These are phyloP conservation scores for Geotrichum aggregatum DNA, from an alignment of 1,139 yeast genomes.

Conservation along the genomic window DNA sequence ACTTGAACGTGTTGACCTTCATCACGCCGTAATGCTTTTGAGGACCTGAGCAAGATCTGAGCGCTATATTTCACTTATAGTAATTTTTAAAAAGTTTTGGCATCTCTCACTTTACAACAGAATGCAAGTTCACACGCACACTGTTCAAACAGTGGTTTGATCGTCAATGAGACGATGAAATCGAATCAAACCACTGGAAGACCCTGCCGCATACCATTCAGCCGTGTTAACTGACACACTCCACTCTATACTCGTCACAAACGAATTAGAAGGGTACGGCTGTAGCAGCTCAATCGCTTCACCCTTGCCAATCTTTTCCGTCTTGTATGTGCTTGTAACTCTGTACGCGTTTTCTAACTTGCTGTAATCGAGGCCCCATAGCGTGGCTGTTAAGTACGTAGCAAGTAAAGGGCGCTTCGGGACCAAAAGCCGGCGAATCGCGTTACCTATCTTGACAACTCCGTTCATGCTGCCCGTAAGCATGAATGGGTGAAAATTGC, in stretches of 20 bases:
- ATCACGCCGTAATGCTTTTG: too few relatives aligned
- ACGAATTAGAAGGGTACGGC: slow-evolving; percentile 50
- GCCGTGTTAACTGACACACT: slow-evolving; percentile 50
- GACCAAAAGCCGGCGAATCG: slow-evolving; percentile 43
- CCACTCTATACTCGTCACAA: slow-evolving; percentile 59
- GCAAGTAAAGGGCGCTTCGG: slow-evolving; percentile 40
- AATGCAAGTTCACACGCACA: too few relatives aligned
- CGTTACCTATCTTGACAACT: slow-evolving; percentile 43
- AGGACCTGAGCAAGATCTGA: too few relatives aligned
- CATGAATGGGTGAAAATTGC: slow-evolving; percentile 56
- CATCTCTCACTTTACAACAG: too few relatives aligned
- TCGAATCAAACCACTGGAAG: slow-evolving; percentile 62
- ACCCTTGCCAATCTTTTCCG: slow-evolving; percentile 28
- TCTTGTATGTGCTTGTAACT: slow-evolving; percentile 32
- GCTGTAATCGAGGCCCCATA: slow-evolving; percentile 44
- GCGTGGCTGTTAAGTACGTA: slow-evolving; percentile 30
- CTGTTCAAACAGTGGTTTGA: neutral
- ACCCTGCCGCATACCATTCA: slow-evolving; percentile 63
- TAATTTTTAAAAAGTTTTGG: too few relatives aligned
- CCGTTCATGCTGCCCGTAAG: slow-evolving; percentile 66
- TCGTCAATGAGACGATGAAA: slow-evolving; percentile 48
- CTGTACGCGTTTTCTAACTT: slow-evolving; percentile 39
- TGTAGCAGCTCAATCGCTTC: slow-evolving; percentile 26
- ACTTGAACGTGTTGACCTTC: too few relatives aligned
- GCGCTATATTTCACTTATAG: too few relatives aligned